Base-by-base conservation (phyloP, 2,329 filamentous ascomycete genomes). In the Microdochium bolleyi region DNA sequence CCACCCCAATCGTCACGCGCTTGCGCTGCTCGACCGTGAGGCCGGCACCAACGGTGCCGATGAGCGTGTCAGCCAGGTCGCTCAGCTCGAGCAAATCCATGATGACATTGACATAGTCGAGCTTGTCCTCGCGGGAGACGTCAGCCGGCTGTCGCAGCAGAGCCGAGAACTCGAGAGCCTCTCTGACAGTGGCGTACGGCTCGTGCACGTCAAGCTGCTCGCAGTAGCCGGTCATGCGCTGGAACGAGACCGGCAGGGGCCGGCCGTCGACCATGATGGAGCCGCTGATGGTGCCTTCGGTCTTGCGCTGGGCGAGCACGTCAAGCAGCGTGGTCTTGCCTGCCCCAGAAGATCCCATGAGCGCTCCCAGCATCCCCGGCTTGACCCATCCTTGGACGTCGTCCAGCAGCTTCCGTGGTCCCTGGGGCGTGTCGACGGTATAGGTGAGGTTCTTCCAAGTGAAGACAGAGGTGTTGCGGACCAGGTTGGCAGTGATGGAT, bases 281-380 rank as follows among this genome's bases (percentile, higher is more conserved):
- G 48, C 89, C 89, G 19, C 72, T 73, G 24, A 92, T 87, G 2
- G 87, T 84, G 59, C 89, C 89, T 70, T 89, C 88, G 1, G 86
- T 91, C 54, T 88, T 87, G 60, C 88, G 82, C 55, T 87, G 88
- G 4, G 89, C 90, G 30, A 95, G 77, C 2, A 90, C 87, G 66
- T 95, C 90, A 7, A 95, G 74, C 2, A 95, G 77, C 0, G 89
- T 94, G 0, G 89, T 95, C 69, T 95, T 95, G 51, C 90, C 89
- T 16, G 90, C 89, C 58, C 88, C 89, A 11, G 85, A 88, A 2
- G 87, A 82, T 61, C 88, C 85, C 88, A 92, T 89, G n/a, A 92
- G 73, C 3, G 87, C 88, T 2, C 85, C 89, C 21, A 91, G 69
- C 57, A 84, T 90, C 48, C 88, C 88, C 1, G 89, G 88, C 67